phyloP scores from a whole-genome alignment of 768 basidiomycete species.

The Suillus americanus region DNA sequence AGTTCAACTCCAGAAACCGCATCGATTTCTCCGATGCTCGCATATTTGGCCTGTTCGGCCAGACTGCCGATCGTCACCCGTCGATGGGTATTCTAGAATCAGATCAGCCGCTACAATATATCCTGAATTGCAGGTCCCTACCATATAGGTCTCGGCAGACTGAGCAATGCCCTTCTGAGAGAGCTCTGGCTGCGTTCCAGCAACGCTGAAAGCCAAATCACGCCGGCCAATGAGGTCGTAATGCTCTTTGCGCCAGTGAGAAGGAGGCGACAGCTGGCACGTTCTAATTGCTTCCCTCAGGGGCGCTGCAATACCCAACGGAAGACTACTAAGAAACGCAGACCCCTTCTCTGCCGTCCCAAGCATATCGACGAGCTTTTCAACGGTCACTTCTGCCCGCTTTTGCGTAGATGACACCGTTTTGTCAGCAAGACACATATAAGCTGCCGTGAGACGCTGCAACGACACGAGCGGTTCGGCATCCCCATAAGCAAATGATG shows the following conservation, averaged over 20 bases:
- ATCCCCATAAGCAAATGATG: constrained; percentile 61
- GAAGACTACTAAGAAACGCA: constrained; percentile 54
- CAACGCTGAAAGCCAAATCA: constrained; percentile 32
- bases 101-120: not conserved
- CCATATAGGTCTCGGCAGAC: constrained; percentile 34
- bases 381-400: constrained; percentile 66
- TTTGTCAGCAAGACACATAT: constrained; percentile 58
- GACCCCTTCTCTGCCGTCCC: constrained; percentile 40
- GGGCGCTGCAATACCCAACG: constrained; percentile 73
- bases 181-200: constrained; percentile 28
- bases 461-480: constrained; percentile 57
- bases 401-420: constrained; percentile 51
- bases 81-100: constrained; percentile 46
- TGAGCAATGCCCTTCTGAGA: constrained; percentile 30
- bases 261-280: constrained; percentile 76
- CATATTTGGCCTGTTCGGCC: constrained; percentile 47
- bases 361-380: constrained; percentile 47
- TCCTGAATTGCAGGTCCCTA: constrained; percentile 1
- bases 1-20: constrained; percentile 71
- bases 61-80: constrained; percentile 54
- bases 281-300: constrained; percentile 82
- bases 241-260: constrained; percentile 60
- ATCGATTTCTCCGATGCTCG: constrained; percentile 55
- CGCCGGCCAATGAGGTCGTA: constrained; percentile 33
- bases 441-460: constrained; percentile 54